phyloP scores from a whole-genome alignment of 2,329 filamentous ascomycete species.

The Scedosporium aurantiacum region DNA sequence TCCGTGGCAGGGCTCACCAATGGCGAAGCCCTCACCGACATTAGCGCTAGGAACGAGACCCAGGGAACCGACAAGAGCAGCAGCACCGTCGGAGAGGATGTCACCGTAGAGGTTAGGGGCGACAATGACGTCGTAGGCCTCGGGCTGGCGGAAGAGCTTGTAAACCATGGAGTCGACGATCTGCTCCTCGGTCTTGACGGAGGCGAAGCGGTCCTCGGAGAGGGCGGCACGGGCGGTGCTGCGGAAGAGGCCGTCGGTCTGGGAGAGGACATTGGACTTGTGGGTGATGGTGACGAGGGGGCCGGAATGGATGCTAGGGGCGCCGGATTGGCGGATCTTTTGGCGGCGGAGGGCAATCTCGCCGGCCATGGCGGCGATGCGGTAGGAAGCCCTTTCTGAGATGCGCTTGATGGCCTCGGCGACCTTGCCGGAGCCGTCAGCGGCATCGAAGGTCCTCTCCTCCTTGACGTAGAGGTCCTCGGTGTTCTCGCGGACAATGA shows the following conservation, averaged over 20 bases:
- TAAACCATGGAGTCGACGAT: conserved; percentile 99
- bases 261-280: conserved; percentile 93
- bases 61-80: conserved; percentile 81
- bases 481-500: conserved; percentile 97
- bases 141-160: conserved; percentile 95
- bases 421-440: conserved; percentile 62
- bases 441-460: conserved; percentile 69
- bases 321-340: conserved; percentile 55
- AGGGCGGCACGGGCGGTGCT: conserved; percentile 66
- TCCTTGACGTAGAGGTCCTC: conserved; percentile 98
- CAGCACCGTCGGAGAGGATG: conserved; percentile 89
- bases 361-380: conserved; percentile 87
- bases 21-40: conserved; percentile 86
- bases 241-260: conserved; percentile 94
- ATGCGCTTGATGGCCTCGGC: conserved; percentile 98
- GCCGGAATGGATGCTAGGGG: conserved; percentile 48
- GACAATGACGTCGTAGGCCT: conserved; percentile 94
- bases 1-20: conserved; percentile 96
- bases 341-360: conserved; percentile 86
- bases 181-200: conserved; percentile 76
- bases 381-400: conserved; percentile 67
- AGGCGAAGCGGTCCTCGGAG: conserved; percentile 48
- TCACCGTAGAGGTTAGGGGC: conserved; percentile 97
- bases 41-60: conserved; percentile 93
- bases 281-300: conserved; percentile 92